Conservation (phyloP, 2,329 filamentous ascomycete species). For the Teratosphaeria destructans region DNA sequence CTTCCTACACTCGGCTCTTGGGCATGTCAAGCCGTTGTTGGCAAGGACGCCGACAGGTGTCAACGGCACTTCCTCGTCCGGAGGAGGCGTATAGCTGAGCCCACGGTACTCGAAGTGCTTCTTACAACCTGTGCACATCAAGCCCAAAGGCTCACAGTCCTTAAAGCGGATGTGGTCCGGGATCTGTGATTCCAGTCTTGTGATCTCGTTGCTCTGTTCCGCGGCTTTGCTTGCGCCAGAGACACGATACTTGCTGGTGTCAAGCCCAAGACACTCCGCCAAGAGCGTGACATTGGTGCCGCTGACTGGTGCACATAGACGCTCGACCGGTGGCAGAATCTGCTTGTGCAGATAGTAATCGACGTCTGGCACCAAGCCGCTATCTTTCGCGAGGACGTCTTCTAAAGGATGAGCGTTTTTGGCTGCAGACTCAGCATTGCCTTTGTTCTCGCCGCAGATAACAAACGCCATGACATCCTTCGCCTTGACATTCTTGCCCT, state of each 20-base stretch:
- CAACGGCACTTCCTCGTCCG: constrained; percentile 17
- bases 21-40: constrained; percentile 65
- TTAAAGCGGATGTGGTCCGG: constrained; percentile 84
- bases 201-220: constrained; percentile 59
- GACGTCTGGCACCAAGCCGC: constrained; percentile 72
- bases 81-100: constrained; percentile 37
- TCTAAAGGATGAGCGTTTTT: constrained; percentile 83
- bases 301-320: constrained; percentile 88
- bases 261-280: constrained; percentile 86
- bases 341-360: constrained; percentile 98
- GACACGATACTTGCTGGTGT: constrained; percentile 76
- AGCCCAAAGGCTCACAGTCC: constrained; percentile 62
- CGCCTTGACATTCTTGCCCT: constrained; percentile 78
- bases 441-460: constrained; percentile 61
- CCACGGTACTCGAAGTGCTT: constrained; percentile 65
- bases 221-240: constrained; percentile 42
- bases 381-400: constrained; percentile 70
- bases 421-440: constrained; percentile 58
- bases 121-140: constrained; percentile 77
- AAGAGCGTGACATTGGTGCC: constrained; percentile 85
- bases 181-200: constrained; percentile 87
- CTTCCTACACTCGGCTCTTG: constrained; percentile 50
- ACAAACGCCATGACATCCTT: constrained; percentile 96
- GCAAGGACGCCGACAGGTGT: constrained; percentile 50
- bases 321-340: constrained; percentile 94